Conservation (phyloP, 495 filamentous ascomycete species). For the Lichenothelia convexa region DNA sequence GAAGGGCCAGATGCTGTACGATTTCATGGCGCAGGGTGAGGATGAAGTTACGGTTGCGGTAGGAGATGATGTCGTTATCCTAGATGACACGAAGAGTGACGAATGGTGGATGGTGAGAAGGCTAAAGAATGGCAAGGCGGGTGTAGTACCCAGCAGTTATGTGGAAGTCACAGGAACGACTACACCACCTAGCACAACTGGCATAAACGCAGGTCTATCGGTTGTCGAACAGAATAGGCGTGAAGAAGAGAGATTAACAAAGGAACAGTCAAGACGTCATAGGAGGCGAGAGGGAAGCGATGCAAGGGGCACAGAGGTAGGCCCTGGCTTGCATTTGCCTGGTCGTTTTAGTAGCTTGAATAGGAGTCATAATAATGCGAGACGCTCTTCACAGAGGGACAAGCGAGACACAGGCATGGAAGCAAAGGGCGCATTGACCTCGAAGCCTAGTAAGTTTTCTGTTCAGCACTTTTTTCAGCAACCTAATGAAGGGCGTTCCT, state of each 20-base stretch:
- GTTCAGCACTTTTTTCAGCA: background rate
- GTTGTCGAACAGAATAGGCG: slow-evolving; percentile 63
- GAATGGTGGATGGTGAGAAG: slow-evolving; percentile 97
- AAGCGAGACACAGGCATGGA: slow-evolving; percentile 41
- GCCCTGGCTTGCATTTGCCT: slow-evolving; percentile 49
- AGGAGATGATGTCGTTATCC: slow-evolving; percentile 76
- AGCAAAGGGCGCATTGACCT: slow-evolving; percentile 18
- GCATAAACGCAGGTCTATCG: slow-evolving; percentile 49
- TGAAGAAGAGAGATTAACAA: slow-evolving; percentile 65
- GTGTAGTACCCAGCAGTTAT: slow-evolving; percentile 97
- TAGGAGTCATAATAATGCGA: slow-evolving; percentile 38
- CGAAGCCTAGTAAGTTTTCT: slow-evolving; percentile 56
- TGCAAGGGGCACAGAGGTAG: slow-evolving; percentile 50
- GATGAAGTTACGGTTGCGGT: slow-evolving; percentile 87
- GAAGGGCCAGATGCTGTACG: slow-evolving; percentile 71
- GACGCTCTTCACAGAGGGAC: slow-evolving; percentile 42
- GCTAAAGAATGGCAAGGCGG: slow-evolving; percentile 77
- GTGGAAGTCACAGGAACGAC: slow-evolving; percentile 63
- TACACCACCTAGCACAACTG: slow-evolving; percentile 26
- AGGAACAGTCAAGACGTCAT: slow-evolving; percentile 47
- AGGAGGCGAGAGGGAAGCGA: slow-evolving; percentile 36
- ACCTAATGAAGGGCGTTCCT: slow-evolving; percentile 2
- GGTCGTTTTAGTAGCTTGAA: slow-evolving; percentile 49
- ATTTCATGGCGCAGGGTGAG: slow-evolving; percentile 90
- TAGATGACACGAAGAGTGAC: slow-evolving; percentile 81